Evolutionary conservation across 2,329 filamentous ascomycete genomes (phyloP).

Genomic region (Lachnellula cervina): DNA sequence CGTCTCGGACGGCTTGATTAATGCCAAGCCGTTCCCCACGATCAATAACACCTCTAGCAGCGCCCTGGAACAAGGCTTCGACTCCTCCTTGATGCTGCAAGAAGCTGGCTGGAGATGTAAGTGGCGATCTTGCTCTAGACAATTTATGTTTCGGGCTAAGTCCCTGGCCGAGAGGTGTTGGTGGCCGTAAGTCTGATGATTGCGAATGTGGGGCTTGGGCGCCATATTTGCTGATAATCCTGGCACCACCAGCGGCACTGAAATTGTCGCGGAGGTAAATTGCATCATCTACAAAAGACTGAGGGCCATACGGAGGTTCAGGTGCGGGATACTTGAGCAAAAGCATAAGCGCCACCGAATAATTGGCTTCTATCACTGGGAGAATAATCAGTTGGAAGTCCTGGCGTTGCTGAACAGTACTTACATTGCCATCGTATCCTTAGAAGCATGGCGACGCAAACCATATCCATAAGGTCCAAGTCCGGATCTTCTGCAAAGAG

Average conservation of each 20-base stretch:
- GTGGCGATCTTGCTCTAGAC: constrained; percentile 25
- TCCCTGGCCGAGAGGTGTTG: constrained; percentile 26
- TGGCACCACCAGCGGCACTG: constrained; percentile 54
- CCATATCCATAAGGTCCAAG: constrained; percentile 75
- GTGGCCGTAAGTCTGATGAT: constrained; percentile 22
- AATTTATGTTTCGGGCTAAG: constrained; percentile 20
- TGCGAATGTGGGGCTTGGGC: constrained; percentile 43
- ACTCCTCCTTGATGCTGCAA: constrained; percentile 52
- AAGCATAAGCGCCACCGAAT: constrained; percentile 76
- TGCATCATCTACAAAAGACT: constrained; percentile 82
- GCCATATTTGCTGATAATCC: constrained; percentile 68
- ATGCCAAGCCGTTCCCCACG: constrained; percentile 72
- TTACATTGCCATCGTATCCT: constrained; percentile 84
- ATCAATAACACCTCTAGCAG: constrained; percentile 69
- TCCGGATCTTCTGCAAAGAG: constrained; percentile 82
- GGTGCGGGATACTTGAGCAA: constrained; percentile 79
- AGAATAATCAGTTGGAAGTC: constrained; percentile 5
- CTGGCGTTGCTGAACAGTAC: constrained; percentile 29
- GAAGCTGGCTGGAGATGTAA: constrained; percentile 31
- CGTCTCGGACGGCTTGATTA: constrained; percentile 75
- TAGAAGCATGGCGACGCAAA: constrained; percentile 92
- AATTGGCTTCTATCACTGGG: constrained; percentile 78
- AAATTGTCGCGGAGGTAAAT: constrained; percentile 66
- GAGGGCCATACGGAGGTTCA: constrained; percentile 56
- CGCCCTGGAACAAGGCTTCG: constrained; percentile 69